Evolutionary conservation across 805 yeast species (phyloP), one percentile per base, ranked within the genome.

Genomic region (Lipomyces oligophaga): DNA sequence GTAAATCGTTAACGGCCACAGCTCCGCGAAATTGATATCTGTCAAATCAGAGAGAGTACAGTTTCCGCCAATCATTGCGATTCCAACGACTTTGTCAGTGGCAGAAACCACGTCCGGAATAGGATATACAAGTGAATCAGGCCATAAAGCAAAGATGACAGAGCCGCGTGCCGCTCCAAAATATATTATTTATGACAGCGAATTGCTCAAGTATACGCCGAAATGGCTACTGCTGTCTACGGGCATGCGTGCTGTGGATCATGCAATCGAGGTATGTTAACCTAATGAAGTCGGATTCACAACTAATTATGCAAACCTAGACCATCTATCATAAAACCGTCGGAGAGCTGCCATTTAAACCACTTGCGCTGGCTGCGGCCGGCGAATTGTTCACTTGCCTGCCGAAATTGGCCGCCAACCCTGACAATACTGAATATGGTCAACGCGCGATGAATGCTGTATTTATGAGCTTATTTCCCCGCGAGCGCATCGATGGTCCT

Each of bases 51-150:
- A 16, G 20, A 16, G 15, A 4, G 13, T 6, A 3, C 39, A 3
- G 11, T 18, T 3, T 15, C 11, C 26, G 5, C 37, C 41, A 13
- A 3, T 43, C 16, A 22, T 43, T 13, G 37, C 37, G 2, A 21
- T 35, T 20, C 35, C 45, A 16, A 41, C 45, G 5, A 35, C 41
- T 2, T 15, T 35, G 7, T 43, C 41, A 19, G 41, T 36, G 16
- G 46, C 46, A 3, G 46, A 43, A 15, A 43, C 46, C 5, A 35
- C 46, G 4, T 25, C 41, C 2, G 30, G 25, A 6, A 41, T 37
- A 10, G 41, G 46, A 10, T 35, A 20, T 18, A 43, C 41, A 13
- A 30, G 37, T 25, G 46, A 43, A 10, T n/a, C 15, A 11, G 46
- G 41, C 19, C 28, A 36, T 15, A 43, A 28, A 25, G 36, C n/a